Percentiles rank a stretch among this genome's conserved stretches.
phyloP scores from a whole-genome alignment of 176 grass and related monocot species.

The Aechmea fasciata region DNA sequence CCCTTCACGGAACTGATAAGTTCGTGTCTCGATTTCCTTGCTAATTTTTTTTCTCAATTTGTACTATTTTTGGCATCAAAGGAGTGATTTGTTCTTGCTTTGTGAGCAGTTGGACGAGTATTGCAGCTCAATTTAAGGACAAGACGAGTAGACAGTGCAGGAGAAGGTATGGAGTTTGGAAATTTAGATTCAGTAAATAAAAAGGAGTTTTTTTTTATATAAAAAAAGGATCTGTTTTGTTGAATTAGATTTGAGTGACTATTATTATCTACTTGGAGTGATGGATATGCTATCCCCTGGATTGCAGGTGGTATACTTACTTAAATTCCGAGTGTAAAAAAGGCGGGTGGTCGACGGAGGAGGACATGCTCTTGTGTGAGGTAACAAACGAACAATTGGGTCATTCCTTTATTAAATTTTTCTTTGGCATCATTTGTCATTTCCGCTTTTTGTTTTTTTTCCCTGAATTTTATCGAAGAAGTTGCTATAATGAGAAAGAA shows the following conservation, averaged over 20 bases:
- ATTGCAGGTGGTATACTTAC: constrained; percentile 83
- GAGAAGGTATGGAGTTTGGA: constrained; percentile 45
- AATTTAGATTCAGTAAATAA: background rate
- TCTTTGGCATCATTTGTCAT: background rate
- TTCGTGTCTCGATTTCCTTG: constrained; percentile 19
- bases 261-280: background rate
- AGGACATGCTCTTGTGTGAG: constrained; percentile 87
- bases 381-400: constrained; percentile 31
- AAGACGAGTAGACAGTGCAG: constrained; percentile 91
- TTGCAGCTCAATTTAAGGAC: constrained; percentile 82
- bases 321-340: constrained; percentile 98
- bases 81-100: background rate
- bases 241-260: constrained; percentile 4
- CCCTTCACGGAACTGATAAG: constrained; percentile 74
- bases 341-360: constrained; percentile 89
- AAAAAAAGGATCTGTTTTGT: background rate
- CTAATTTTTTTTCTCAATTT: background rate
- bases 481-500: too few species aligned
- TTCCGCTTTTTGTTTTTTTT: background rate
- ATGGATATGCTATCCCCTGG: background rate
- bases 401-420: constrained; percentile 13
- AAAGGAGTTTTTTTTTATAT: background rate
- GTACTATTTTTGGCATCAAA: background rate
- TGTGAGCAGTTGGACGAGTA: constrained; percentile 60
- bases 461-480: background rate